Evolutionary conservation across 352 stramenopile species (phyloP).

Genomic region (Globisporangium nodosum): DNA sequence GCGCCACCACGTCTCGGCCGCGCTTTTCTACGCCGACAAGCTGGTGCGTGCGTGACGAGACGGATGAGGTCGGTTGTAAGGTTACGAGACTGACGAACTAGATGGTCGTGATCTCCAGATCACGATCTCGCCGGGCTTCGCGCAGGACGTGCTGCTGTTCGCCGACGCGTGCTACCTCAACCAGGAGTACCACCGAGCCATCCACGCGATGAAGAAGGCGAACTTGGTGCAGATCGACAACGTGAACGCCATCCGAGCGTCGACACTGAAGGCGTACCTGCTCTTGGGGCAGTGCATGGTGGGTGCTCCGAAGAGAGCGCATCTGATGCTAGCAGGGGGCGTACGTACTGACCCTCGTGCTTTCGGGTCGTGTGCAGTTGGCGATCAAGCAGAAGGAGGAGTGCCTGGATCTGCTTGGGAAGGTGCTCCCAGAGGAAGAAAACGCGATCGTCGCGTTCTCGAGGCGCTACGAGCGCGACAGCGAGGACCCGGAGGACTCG

Average conservation of each 20-base stretch:
- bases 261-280: constrained; percentile 44
- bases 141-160: constrained; percentile 66
- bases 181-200: constrained; percentile 68
- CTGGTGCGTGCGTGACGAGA: constrained; percentile 18
- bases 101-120: constrained; percentile 17
- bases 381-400: constrained; percentile 83
- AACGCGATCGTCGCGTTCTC: constrained; percentile 48
- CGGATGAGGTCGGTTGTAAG: too few relatives aligned
- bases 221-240: constrained; percentile 33
- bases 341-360: too few relatives aligned
- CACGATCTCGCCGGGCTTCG: constrained; percentile 40
- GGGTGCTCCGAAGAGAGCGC: not conserved
- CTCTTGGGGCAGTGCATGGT: constrained; percentile 74
- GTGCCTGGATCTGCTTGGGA: constrained; percentile 61
- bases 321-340: too few relatives aligned
- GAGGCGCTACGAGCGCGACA: constrained; percentile 26
- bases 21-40: constrained; percentile 82
- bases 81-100: not conserved
- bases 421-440: constrained; percentile 57
- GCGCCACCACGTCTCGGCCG: constrained; percentile 43
- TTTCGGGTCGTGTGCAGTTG: constrained; percentile 22
- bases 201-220: constrained; percentile 60
- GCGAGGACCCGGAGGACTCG: constrained; percentile 12
- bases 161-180: constrained; percentile 68
- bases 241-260: constrained; percentile 8